These are phyloP conservation scores for Cardiospermum halicacabum DNA, from an alignment of 345 rosid genomes.

Conservation along the genomic window DNA sequence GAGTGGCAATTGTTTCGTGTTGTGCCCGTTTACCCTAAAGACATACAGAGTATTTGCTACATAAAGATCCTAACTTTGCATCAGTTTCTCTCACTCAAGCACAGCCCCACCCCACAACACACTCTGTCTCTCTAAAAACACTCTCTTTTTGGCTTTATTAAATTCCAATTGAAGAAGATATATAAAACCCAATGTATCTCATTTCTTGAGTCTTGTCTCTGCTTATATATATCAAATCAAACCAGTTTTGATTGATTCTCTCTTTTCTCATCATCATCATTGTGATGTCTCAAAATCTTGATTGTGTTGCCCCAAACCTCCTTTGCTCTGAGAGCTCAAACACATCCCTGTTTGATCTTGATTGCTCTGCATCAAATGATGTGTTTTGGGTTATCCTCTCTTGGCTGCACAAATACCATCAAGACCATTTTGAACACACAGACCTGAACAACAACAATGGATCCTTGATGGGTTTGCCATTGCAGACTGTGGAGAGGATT, in stretches of 20 bases:
- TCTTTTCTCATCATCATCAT: too few relatives aligned
- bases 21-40: constrained; percentile 32
- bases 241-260: constrained; percentile 8
- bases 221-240: constrained; percentile 16
- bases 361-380: constrained; percentile 17
- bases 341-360: constrained; percentile 33
- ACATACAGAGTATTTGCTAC: constrained; percentile 20
- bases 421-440: constrained; percentile 21
- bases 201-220: constrained; percentile 26
- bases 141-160: constrained; percentile 21
- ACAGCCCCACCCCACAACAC: constrained; percentile 14
- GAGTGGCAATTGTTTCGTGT: background rate
- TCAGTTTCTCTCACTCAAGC: constrained; percentile 13
- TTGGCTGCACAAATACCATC: constrained; percentile 7
- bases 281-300: constrained; percentile 51
- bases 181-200: constrained; percentile 18
- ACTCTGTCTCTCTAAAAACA: constrained; percentile 3
- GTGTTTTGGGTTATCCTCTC: constrained; percentile 22
- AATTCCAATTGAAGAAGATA: constrained; percentile 9
- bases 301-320: constrained; percentile 36
- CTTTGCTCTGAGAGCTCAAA: constrained; percentile 42
- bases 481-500: constrained; percentile 49
- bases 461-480: constrained; percentile 35
- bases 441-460: constrained; percentile 19
- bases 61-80: constrained; percentile 27